phyloP scores from a whole-genome alignment of 2,329 filamentous ascomycete genomes.

The Pseudopithomyces maydicus region DNA sequence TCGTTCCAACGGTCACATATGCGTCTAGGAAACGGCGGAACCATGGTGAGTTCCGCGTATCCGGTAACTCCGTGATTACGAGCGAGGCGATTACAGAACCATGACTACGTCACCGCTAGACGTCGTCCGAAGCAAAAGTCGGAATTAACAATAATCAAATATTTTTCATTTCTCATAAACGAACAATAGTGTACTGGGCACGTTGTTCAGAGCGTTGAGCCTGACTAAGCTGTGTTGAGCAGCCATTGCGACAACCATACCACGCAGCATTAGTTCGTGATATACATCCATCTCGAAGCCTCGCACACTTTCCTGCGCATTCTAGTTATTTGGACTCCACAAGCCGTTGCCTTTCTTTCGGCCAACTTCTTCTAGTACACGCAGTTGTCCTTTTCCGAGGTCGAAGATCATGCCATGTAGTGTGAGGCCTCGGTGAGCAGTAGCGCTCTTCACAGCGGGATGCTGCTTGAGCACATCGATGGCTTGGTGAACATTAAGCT shows the following conservation, averaged over 20 bases:
- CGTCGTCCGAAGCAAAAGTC: background rate
- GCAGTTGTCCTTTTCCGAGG: conserved; percentile 60
- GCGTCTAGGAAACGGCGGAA: background rate
- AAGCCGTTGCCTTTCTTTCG: conserved; percentile 21
- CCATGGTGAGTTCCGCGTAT: background rate
- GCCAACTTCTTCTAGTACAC: conserved; percentile 52
- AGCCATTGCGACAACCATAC: background rate
- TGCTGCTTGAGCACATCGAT: conserved; percentile 72
- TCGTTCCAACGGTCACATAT: background rate
- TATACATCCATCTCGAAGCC: background rate
- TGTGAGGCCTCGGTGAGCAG: conserved; percentile 70
- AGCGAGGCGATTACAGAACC: background rate
- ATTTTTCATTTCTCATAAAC: background rate
- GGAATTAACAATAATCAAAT: background rate
- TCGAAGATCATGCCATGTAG: conserved; percentile 83
- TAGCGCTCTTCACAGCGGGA: conserved; percentile 70
- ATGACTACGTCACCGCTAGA: background rate
- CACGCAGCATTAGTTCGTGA: conserved; percentile 4
- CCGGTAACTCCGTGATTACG: conserved; percentile 6
- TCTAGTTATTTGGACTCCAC: conserved; percentile 12
- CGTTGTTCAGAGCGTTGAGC: background rate
- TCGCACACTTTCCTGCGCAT: background rate
- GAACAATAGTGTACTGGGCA: background rate
- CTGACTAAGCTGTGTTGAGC: background rate
- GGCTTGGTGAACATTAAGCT: conserved; percentile 76